phyloP scores from a whole-genome alignment of 495 filamentous ascomycete species.

The Lophiotrema nucula region DNA sequence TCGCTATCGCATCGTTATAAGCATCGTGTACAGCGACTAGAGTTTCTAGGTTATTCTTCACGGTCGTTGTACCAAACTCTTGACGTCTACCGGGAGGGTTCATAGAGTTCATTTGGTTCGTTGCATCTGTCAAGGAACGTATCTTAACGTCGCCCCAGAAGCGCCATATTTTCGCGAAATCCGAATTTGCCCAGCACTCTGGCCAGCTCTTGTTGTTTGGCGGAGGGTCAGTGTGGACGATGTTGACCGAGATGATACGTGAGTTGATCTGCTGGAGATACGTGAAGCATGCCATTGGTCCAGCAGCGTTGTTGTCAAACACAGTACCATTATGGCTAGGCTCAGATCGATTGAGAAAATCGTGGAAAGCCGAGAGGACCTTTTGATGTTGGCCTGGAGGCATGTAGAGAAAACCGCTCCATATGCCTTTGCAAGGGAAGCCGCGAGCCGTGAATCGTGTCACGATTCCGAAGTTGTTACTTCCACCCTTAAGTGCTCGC shows the following conservation, averaged over 20 bases:
- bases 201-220: too few relatives aligned
- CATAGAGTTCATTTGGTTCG: too few relatives aligned
- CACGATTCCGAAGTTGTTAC: slow-evolving; percentile 29
- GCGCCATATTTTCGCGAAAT: too few relatives aligned
- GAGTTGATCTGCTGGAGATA: neutral
- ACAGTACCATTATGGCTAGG: too few relatives aligned
- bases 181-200: too few relatives aligned
- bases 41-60: too few relatives aligned
- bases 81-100: too few relatives aligned
- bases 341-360: slow-evolving; percentile 12
- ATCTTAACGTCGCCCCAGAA: too few relatives aligned
- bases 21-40: slow-evolving; percentile 8
- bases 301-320: slow-evolving; percentile 38
- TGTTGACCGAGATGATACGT: too few relatives aligned
- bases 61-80: too few relatives aligned
- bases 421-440: slow-evolving; percentile 5
- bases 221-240: too few relatives aligned
- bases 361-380: slow-evolving; percentile 36
- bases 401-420: slow-evolving; percentile 36
- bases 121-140: too few relatives aligned
- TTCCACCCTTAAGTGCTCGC: slow-evolving; percentile 31
- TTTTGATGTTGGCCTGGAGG: slow-evolving; percentile 33
- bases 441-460: slow-evolving; percentile 31
- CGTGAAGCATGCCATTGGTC: slow-evolving; percentile 28
- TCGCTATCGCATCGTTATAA: slow-evolving; percentile 19